Percentiles rank a stretch among this genome's conserved stretches.
phyloP scores from a whole-genome alignment of 2,329 filamentous ascomycete species.

The Lasiodiplodia sp. region DNA sequence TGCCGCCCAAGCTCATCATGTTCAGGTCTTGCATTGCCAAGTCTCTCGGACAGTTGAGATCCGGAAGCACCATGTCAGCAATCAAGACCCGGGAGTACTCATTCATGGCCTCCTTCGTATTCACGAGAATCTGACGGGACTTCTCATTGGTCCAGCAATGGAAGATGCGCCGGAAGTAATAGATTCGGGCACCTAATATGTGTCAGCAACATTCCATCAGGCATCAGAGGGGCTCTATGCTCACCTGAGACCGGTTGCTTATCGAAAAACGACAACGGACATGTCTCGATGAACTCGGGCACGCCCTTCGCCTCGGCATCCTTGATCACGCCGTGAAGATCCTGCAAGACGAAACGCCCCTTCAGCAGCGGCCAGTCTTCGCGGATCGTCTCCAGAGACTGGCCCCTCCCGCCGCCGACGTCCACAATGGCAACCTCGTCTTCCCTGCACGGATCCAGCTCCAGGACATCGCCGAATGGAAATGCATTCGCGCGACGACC shows the following conservation, averaged over 20 bases:
- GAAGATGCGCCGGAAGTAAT: no score
- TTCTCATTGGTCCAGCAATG: no score
- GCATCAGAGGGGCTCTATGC: no score
- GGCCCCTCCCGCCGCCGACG: not conserved
- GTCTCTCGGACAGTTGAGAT: not conserved
- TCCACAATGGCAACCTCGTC: not conserved
- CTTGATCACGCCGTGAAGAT: not conserved
- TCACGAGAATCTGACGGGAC: no score
- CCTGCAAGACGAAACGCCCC: not conserved
- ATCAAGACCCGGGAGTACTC: no score
- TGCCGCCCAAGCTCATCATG: constrained; percentile 1
- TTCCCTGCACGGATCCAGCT: not conserved
- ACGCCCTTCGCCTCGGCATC: not conserved
- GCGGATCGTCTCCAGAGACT: not conserved
- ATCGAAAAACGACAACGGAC: not conserved
- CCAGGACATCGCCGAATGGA: no score
- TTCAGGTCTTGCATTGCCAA: not conserved
- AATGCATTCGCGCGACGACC: no score
- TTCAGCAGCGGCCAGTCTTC: not conserved
- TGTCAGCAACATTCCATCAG: no score
- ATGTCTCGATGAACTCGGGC: not conserved
- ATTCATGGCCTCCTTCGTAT: no score
- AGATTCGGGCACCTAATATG: no score
- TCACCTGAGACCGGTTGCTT: no score
- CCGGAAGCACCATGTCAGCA: no score